Percentiles rank a stretch among this genome's conserved stretches.
Conservation (phyloP, 2,329 filamentous ascomycete genomes). For the Calonectria pteridis region DNA sequence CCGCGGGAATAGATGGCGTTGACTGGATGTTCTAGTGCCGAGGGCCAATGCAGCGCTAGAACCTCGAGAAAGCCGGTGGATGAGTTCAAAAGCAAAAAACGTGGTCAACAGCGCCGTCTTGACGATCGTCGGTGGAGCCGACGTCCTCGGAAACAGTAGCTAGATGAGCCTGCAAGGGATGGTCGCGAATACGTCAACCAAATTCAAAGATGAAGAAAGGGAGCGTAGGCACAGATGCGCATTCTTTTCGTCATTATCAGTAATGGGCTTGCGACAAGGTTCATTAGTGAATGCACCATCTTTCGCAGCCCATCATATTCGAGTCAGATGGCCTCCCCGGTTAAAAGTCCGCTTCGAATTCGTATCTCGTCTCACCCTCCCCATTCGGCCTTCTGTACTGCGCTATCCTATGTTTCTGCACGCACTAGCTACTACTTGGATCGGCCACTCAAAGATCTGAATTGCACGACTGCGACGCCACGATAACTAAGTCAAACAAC, state of each 20-base stretch:
- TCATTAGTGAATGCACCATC: slow-evolving; percentile 19
- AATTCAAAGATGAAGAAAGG: not conserved
- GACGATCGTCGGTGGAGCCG: slow-evolving; percentile 24
- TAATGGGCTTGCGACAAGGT: slow-evolving; percentile 8
- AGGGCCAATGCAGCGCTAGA: slow-evolving; percentile 31
- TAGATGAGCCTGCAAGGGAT: not conserved
- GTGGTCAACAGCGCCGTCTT: slow-evolving; percentile 20
- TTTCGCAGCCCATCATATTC: not conserved
- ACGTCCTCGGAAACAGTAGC: not conserved
- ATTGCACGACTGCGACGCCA: not conserved
- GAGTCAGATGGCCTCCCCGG: slow-evolving; percentile 17
- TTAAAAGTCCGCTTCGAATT: slow-evolving; percentile 10
- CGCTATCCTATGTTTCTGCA: not conserved
- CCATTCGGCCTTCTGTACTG: not conserved
- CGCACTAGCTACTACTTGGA: not conserved
- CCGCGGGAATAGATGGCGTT: slow-evolving; percentile 13
- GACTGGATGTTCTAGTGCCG: slow-evolving; percentile 24
- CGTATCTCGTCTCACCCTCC: not conserved
- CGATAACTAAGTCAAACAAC: not conserved
- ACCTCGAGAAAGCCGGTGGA: slow-evolving; percentile 24
- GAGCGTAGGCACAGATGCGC: not conserved
- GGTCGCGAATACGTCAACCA: not conserved
- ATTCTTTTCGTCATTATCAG: not conserved
- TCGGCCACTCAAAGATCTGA: not conserved
- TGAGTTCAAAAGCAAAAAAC: slow-evolving; percentile 29